These are phyloP conservation scores for Huntiella abstrusa DNA, from an alignment of 2,329 filamentous ascomycete genomes.

Conservation along the genomic window DNA sequence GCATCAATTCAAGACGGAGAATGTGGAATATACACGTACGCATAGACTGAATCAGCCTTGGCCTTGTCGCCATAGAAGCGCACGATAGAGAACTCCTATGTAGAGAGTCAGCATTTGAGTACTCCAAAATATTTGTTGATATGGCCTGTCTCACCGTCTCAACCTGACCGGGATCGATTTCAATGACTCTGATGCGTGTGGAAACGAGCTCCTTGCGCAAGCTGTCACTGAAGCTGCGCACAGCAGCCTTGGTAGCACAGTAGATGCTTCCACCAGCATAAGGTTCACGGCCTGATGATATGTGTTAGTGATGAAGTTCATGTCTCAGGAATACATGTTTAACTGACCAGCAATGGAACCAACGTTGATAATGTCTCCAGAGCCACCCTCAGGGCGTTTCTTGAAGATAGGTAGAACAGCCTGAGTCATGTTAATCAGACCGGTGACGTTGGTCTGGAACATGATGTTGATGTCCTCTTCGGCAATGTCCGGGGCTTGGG, in stretches of 20 bases:
- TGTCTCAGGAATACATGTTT: neutral
- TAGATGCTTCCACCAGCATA: constrained; percentile 81
- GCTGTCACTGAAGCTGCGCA: constrained; percentile 66
- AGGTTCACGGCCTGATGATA: constrained; percentile 43
- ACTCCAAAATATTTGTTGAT: neutral
- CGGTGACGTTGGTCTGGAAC: constrained; percentile 86
- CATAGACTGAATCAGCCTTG: constrained; percentile 81
- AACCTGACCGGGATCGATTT: constrained; percentile 80
- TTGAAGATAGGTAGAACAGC: constrained; percentile 70
- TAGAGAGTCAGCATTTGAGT: neutral
- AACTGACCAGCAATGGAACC: constrained; percentile 61
- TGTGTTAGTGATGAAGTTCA: neutral
- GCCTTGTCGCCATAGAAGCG: constrained; percentile 74
- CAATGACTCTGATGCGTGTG: constrained; percentile 64
- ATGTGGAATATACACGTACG: constrained; percentile 32
- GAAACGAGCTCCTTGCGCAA: constrained; percentile 68
- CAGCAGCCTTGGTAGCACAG: constrained; percentile 81
- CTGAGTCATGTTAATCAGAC: constrained; percentile 93
- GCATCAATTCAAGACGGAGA: neutral
- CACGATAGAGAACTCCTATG: constrained; percentile 67
- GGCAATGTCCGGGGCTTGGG: constrained; percentile 64
- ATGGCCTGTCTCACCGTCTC: constrained; percentile 43
- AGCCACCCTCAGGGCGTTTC: constrained; percentile 51
- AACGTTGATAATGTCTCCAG: constrained; percentile 87
- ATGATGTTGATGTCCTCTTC: constrained; percentile 70